Conservation (phyloP, 2,329 filamentous ascomycete genomes). For the Blastomyces silverae region DNA sequence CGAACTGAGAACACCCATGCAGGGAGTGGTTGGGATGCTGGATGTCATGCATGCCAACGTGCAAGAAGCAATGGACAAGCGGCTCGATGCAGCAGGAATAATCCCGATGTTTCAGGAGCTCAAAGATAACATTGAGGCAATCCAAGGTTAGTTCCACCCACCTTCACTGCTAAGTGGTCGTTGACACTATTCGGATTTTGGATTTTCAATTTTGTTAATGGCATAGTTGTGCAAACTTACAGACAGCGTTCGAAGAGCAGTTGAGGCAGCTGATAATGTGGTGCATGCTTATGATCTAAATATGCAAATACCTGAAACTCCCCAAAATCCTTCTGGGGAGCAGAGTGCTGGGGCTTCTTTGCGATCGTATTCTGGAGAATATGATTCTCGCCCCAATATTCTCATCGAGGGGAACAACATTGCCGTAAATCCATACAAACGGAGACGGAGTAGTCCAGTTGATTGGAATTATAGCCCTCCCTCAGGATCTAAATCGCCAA, state of each 20-base stretch:
- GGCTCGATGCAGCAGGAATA: conserved; percentile 43
- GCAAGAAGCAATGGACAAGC: conserved; percentile 55
- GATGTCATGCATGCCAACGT: conserved; percentile 70
- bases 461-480: conserved; percentile 32
- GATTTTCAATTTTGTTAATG: conserved; percentile 3
- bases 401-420: conserved; percentile 42
- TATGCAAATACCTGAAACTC: conserved; percentile 64
- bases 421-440: conserved; percentile 41
- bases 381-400: conserved; percentile 36
- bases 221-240: conserved; percentile 13
- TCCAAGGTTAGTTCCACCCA: conserved; percentile 50
- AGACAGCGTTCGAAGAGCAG: conserved; percentile 64
- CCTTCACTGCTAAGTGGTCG: not conserved
- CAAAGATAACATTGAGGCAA: conserved; percentile 62
- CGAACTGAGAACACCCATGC: conserved; percentile 66
- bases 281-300: conserved; percentile 70
- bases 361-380: conserved; percentile 23
- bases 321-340: conserved; percentile 39
- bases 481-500: conserved; percentile 34
- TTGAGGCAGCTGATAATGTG: conserved; percentile 68
- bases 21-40: conserved; percentile 68
- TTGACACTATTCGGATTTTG: not conserved
- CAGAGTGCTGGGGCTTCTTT: conserved; percentile 29
- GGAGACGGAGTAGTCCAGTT: conserved; percentile 38
- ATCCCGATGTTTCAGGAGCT: conserved; percentile 55